Base-by-base conservation (phyloP, 2,329 filamentous ascomycete genomes). In the Clonostachys byssicola region DNA sequence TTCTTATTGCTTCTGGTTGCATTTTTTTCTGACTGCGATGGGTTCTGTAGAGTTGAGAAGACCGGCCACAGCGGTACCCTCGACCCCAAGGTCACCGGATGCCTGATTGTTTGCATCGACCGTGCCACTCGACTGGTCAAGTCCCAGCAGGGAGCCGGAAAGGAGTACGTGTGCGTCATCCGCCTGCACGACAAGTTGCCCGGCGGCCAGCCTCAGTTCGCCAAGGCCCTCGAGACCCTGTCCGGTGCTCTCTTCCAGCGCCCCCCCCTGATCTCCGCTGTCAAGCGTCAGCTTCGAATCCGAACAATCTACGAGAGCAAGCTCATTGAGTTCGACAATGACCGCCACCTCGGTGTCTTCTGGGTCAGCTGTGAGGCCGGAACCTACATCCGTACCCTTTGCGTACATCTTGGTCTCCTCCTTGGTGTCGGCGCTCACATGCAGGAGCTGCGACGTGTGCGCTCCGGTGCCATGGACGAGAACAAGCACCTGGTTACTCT, bases 331-430 rank as follows among this genome's bases (percentile, higher is more conserved):
- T 99, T 97, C 66, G 94, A 99, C 77, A 97, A 99, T 65, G 92
- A 97, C 63, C 86, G 94, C 60, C 92, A 97, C 69, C 81, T 99
- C 36, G 94, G 89, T 70, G 92, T 97, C 48, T 99, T 99, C 81
- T 97, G 94, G 92, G 94, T 97, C 59, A 95, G 90, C 73, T 99
- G 94, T 72, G 94, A 99, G 74, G 94, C 67, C 46, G 94, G 94
- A 67, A 99, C 94, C 54, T 99, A 99, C 71, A 97, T 99, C 67
- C 89, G 94, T 77, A 99, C 94, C 36, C 85, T 99, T 43, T 97
- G 94, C 72, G 92, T 97, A 40, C 94, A 97, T 73, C 71, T 99
- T 56, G 89, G 89, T 69, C 72, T 84, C 49, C 68, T 84, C 40
- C 72, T 84, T 42, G 81, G 92, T 65, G 91, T 96, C 49, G 92